Conservation (phyloP, 345 rosid genomes). For the Toxicodendron radicans region DNA sequence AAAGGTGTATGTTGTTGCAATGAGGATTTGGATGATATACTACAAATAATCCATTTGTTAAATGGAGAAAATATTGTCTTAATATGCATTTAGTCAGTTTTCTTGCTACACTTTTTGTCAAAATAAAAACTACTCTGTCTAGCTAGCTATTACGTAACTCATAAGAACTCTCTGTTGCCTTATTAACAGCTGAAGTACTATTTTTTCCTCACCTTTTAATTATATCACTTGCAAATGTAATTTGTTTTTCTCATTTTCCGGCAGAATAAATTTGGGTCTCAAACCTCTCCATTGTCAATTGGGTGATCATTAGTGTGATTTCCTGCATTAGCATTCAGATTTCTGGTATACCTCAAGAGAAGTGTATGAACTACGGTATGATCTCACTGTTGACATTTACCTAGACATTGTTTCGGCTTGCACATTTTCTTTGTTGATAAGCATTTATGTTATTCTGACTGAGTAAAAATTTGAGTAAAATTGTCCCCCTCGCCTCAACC, state of each 20-base stretch:
- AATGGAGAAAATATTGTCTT: background rate
- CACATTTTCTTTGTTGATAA: background rate
- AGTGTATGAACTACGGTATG: constrained; percentile 2
- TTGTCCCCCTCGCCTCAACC: no score
- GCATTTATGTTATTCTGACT: no score
- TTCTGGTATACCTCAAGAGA: background rate
- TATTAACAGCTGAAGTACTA: no score
- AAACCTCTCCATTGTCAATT: background rate
- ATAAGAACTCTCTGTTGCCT: no score
- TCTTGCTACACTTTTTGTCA: background rate
- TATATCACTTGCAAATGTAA: background rate
- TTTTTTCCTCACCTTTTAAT: no score
- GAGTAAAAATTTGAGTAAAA: no score
- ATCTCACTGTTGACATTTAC: background rate
- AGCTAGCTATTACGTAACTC: no score
- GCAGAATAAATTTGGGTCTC: background rate
- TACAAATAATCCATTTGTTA: background rate
- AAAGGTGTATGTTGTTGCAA: background rate
- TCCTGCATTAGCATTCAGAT: background rate
- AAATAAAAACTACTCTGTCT: background rate
- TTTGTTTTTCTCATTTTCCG: constrained; percentile 1
- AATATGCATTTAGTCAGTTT: background rate
- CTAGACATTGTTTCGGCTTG: background rate
- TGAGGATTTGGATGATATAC: background rate
- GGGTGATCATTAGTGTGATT: background rate